Evolutionary conservation across 1,284 basidiomycete genomes (phyloP).

Genomic region (Leucoagaricus sp.): DNA sequence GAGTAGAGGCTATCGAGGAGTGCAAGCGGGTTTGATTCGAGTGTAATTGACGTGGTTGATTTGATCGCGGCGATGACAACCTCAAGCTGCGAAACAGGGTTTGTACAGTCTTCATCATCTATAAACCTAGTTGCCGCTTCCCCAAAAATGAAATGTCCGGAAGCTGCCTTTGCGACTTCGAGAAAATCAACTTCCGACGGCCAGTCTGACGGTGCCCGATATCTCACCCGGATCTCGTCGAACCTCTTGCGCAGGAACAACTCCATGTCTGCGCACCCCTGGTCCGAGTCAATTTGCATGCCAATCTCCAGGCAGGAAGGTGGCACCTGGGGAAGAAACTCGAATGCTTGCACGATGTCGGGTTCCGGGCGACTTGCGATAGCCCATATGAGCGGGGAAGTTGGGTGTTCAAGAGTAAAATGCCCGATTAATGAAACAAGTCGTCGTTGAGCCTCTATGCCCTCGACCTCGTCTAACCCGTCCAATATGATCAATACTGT

Average conservation of each 20-base stretch:
- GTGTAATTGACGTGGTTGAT: too few species aligned
- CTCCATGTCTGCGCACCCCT: background rate
- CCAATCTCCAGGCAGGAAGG: background rate
- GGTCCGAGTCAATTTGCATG: background rate
- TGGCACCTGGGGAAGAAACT: background rate
- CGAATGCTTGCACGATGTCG: background rate
- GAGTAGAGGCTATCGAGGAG: too few species aligned
- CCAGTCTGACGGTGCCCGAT: too few species aligned
- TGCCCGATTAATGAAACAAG: background rate
- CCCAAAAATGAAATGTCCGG: too few species aligned
- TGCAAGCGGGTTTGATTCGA: too few species aligned
- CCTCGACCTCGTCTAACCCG: constrained; percentile 1
- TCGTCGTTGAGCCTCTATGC: background rate
- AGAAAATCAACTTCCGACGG: too few species aligned
- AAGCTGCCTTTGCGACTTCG: too few species aligned
- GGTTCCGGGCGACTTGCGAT: constrained; percentile 2
- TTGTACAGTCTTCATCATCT: background rate
- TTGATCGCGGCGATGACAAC: too few species aligned
- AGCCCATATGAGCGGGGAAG: too few species aligned
- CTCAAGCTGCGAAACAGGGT: background rate
- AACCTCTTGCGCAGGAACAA: background rate
- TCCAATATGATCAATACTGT: background rate
- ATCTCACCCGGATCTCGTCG: too few species aligned
- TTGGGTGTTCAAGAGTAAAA: background rate
- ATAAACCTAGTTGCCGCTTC: background rate